Conservation (phyloP, 116 monocot genomes). For the Dioscorea cayenensis region DNA sequence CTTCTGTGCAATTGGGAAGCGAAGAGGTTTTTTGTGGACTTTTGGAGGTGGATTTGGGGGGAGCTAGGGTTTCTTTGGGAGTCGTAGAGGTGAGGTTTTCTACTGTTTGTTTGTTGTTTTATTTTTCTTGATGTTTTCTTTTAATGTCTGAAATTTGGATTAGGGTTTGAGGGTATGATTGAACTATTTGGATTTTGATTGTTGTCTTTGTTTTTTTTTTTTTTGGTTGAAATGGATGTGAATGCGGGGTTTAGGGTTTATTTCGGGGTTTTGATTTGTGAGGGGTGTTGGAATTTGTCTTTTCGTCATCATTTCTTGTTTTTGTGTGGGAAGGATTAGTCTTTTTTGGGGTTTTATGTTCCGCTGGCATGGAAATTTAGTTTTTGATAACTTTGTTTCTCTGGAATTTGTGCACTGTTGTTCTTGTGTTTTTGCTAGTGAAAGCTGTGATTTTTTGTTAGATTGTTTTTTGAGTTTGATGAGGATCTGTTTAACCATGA, state of each 20-base stretch:
- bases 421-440: too few relatives aligned
- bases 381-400: background rate
- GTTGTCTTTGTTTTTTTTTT: background rate
- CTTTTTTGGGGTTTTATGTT: background rate
- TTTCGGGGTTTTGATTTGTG: background rate
- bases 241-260: background rate
- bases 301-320: background rate
- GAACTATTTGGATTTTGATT: background rate
- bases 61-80: slow-evolving; percentile 12
- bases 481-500: background rate
- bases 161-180: background rate
- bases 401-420: background rate
- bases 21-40: background rate
- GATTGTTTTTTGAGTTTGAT: background rate
- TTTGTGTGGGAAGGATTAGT: background rate
- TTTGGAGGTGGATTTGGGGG: background rate
- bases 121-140: background rate
- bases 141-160: background rate
- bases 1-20: background rate
- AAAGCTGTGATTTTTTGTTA: too few relatives aligned
- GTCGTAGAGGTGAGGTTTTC: background rate
- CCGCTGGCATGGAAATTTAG: background rate
- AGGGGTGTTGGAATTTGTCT: background rate
- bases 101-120: background rate
- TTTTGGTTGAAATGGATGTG: background rate